These are phyloP conservation scores for Sphaerulina musiva DNA, from an alignment of 2,329 filamentous ascomycete genomes.

Conservation along the genomic window DNA sequence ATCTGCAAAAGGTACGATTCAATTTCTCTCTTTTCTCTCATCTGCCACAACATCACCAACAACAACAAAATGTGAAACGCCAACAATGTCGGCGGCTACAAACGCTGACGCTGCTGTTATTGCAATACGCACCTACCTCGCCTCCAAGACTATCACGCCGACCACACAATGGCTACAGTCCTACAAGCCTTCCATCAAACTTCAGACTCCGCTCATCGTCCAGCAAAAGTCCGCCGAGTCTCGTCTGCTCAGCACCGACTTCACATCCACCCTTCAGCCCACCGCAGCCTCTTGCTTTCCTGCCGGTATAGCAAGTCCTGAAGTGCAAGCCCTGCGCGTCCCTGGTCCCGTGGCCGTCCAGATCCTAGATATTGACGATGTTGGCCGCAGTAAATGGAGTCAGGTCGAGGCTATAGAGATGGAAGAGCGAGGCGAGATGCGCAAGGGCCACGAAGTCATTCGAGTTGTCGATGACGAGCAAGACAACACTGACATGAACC, in stretches of 20 bases:
- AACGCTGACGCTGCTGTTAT: conserved; percentile 4
- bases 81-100: conserved; percentile 8
- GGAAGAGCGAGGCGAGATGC: conserved; percentile 64
- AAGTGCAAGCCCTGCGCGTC: conserved; percentile 52
- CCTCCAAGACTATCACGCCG: conserved; percentile 43
- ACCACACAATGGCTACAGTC: conserved; percentile 56
- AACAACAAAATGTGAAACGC: conserved; percentile 13
- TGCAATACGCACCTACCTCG: conserved; percentile 14
- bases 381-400: conserved; percentile 72
- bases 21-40: conserved; percentile 1
- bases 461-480: conserved; percentile 57
- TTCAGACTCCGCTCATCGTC: conserved; percentile 58
- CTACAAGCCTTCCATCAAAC: conserved; percentile 52
- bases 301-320: conserved; percentile 47
- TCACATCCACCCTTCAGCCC: conserved; percentile 53
- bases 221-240: conserved; percentile 73
- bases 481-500: conserved; percentile 34
- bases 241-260: conserved; percentile 70
- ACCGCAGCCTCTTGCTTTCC: conserved; percentile 51
- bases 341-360: conserved; percentile 64
- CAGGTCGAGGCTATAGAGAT: conserved; percentile 78
- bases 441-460: conserved; percentile 72
- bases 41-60: neutral
- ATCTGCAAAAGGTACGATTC: neutral
- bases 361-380: conserved; percentile 78